Evolutionary conservation across 371 early-diverging fungal species (phyloP).

Genomic region (Dichotomocladium elegans): DNA sequence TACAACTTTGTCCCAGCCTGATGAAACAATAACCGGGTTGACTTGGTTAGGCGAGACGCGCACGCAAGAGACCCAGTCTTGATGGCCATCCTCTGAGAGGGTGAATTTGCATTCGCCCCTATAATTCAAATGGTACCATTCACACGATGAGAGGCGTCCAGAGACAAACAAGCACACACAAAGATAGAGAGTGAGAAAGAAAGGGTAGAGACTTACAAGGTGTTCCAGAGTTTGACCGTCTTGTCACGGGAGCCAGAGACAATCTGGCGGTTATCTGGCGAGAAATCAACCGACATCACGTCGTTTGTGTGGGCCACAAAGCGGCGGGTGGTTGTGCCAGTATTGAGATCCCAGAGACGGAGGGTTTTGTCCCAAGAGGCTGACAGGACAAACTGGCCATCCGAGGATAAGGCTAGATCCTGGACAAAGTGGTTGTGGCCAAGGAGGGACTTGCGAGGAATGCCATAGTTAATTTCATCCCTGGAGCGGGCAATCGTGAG

Average conservation of each 20-base stretch:
- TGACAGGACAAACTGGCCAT: constrained; percentile 95
- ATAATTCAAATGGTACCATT: neutral
- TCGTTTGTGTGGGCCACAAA: constrained; percentile 97
- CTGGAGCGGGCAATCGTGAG: constrained; percentile 33
- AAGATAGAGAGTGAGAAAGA: too few species aligned
- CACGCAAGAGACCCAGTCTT: constrained; percentile 98
- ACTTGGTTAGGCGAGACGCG: constrained; percentile 97
- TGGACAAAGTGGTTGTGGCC: constrained; percentile 98
- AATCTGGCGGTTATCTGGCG: constrained; percentile 98
- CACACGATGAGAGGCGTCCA: neutral
- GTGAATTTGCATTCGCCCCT: constrained; percentile 97
- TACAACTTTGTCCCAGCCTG: constrained; percentile 99
- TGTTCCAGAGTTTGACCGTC: constrained; percentile 99
- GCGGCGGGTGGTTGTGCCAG: constrained; percentile 89
- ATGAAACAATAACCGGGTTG: constrained; percentile 94
- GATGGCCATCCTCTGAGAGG: constrained; percentile 90
- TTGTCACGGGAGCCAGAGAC: constrained; percentile 97
- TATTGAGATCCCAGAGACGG: constrained; percentile 96
- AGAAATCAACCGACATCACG: constrained; percentile 97
- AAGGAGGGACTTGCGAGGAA: constrained; percentile 82
- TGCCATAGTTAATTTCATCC: constrained; percentile 90
- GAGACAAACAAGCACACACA: neutral
- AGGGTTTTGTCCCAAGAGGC: constrained; percentile 99
- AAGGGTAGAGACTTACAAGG: constrained; percentile 53
- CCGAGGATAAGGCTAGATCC: constrained; percentile 95